Base-by-base conservation (phyloP, 331 rosid species). In the Acacia concinna region DNA sequence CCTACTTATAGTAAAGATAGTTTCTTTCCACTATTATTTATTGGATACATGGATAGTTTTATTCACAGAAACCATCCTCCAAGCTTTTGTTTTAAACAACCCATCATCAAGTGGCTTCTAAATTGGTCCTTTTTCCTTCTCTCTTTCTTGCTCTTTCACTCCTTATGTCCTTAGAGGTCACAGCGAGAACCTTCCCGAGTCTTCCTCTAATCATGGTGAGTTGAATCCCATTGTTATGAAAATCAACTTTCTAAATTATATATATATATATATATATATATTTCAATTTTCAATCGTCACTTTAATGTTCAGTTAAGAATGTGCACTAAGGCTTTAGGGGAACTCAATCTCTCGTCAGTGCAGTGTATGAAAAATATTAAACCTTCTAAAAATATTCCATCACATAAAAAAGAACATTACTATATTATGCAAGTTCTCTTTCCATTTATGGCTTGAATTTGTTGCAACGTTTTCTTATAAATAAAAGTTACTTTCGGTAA, bases 71-170 rank as follows among this genome's bases (percentile, higher is more conserved):
- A n/a, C 23, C 37, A 28, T 56, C 31, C 13, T 8, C 8, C 12
- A 25, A 23, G 32, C 31, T 25, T 23, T 23, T 17, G 13, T 56
- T 21, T 1, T 6, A 14, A 31, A 18, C 18, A 64, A 32, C 21
- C n/a, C n/a, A n/a, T 31, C 4, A 8, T 66, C 3, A 20, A n/a
- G 87, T 86, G 93, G 73, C 54, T 78, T 85, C 83, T 0, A 89
- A 81, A 37, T 27, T 25, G 12, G 4, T 9, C n/a, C 77, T 47
- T 68, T 5, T 54, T 85, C 65, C 28, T 81, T 34, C 71, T 89
- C 3, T 73, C 78, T 51, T 78, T 89, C 46, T 83, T 35, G 89
- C 87, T 76, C 65, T 87, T 72, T 66, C 81, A 32, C 34, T 85
- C 52, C 32, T 87, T 9, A 25, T 87, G 73, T 77, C 86, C 35